phyloP scores from a whole-genome alignment of 2,329 filamentous ascomycete species.

The Exophiala sp. region DNA sequence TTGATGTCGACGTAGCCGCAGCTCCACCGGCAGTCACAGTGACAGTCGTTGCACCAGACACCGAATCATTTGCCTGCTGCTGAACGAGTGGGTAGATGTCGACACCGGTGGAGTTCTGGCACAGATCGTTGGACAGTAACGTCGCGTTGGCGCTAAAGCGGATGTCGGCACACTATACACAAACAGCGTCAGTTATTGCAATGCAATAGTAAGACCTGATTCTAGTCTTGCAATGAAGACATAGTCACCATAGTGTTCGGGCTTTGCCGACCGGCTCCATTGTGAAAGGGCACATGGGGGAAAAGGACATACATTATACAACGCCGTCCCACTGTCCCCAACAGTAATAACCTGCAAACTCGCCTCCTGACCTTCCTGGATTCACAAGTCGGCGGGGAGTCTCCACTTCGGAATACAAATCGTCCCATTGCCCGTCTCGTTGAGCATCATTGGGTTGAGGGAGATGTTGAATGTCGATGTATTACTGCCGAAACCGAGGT shows the following conservation, averaged over 20 bases:
- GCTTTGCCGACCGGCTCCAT: too few relatives aligned
- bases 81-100: conserved; percentile 30
- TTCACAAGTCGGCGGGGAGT: conserved; percentile 31
- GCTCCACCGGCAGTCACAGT: conserved; percentile 12
- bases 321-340: conserved; percentile 36
- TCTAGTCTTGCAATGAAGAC: background rate
- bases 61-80: conserved; percentile 11
- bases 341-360: conserved; percentile 47
- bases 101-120: conserved; percentile 41
- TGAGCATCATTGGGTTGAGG: conserved; percentile 41
- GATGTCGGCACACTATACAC: conserved; percentile 42
- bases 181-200: too few relatives aligned
- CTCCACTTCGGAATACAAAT: conserved; percentile 43
- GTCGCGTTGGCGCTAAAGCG: conserved; percentile 39
- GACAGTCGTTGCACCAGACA: conserved; percentile 6
- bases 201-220: too few relatives aligned
- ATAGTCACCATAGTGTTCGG: background rate
- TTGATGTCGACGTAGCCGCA: background rate
- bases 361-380: conserved; percentile 38
- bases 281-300: background rate
- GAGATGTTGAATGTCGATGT: conserved; percentile 46
- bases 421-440: conserved; percentile 47
- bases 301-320: conserved; percentile 46
- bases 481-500: conserved; percentile 41
- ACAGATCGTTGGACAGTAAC: conserved; percentile 36